Percentiles rank a stretch among this genome's conserved stretches.
Evolutionary conservation across 2,329 filamentous ascomycete genomes (phyloP).

Genomic region (Nemania sp.): DNA sequence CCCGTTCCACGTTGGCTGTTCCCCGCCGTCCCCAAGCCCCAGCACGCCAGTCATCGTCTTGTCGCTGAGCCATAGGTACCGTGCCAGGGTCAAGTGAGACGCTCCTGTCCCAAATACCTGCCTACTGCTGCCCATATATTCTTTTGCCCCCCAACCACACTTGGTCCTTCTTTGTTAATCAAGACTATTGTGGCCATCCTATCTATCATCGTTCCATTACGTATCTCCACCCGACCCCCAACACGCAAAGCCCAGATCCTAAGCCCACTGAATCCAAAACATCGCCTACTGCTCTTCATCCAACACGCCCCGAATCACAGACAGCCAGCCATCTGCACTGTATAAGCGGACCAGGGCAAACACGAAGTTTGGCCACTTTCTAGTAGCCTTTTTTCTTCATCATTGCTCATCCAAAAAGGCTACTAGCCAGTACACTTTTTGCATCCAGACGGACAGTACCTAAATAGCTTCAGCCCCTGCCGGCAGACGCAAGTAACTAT

Average conservation of each 20-base stretch:
- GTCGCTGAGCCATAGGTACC: constrained; percentile 13
- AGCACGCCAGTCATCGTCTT: constrained; percentile 6
- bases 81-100: constrained; percentile 15
- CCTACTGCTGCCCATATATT: constrained; percentile 14
- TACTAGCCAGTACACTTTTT: constrained; percentile 25
- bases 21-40: not conserved
- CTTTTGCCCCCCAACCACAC: constrained; percentile 8
- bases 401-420: constrained; percentile 22
- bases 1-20: not conserved
- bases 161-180: constrained; percentile 17
- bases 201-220: constrained; percentile 10
- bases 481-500: constrained; percentile 6
- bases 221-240: not conserved
- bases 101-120: constrained; percentile 15
- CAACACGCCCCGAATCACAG: not conserved
- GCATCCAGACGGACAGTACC: constrained; percentile 19
- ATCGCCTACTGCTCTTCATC: constrained; percentile 3
- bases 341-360: constrained; percentile 8
- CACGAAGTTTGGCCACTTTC: constrained; percentile 10
- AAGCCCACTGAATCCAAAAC: constrained; percentile 16
- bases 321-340: constrained; percentile 14
- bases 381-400: constrained; percentile 19
- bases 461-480: too few relatives aligned
- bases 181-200: not conserved
- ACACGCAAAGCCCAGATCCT: not conserved